Conservation (phyloP, 2,329 filamentous ascomycete species). For the Xylariales sp. region DNA sequence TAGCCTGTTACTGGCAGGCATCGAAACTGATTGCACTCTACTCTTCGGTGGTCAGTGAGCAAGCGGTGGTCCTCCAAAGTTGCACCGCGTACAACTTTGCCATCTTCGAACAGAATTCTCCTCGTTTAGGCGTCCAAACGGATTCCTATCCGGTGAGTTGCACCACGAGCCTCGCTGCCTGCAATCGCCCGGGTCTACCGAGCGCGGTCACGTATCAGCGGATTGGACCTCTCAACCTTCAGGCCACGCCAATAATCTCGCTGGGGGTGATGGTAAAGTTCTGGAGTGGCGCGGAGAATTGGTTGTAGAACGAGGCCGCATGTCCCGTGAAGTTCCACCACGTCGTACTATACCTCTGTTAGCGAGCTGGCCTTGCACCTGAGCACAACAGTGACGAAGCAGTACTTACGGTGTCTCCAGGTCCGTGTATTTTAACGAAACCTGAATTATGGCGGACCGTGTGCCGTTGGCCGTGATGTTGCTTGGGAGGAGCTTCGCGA, state of each 20-base stretch:
- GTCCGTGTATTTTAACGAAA: slow-evolving; percentile 49
- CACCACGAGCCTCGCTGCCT: slow-evolving; percentile 34
- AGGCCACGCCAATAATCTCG: slow-evolving; percentile 47
- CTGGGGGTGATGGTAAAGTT: slow-evolving; percentile 49
- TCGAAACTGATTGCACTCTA: slow-evolving; percentile 5
- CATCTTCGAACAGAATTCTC: slow-evolving; percentile 17
- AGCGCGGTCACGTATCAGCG: slow-evolving; percentile 17
- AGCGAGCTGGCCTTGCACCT: slow-evolving; percentile 28
- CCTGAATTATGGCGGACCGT: slow-evolving; percentile 46
- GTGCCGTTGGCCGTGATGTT: slow-evolving; percentile 38
- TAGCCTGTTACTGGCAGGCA: neutral
- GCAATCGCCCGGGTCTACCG: slow-evolving; percentile 26
- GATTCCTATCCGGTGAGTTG: slow-evolving; percentile 23
- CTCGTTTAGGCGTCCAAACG: slow-evolving; percentile 36
- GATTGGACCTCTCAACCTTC: slow-evolving; percentile 20
- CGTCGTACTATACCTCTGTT: slow-evolving; percentile 40
- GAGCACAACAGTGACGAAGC: slow-evolving; percentile 21
- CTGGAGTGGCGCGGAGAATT: slow-evolving; percentile 41
- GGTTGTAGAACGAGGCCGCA: slow-evolving; percentile 46
- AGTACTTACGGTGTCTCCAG: slow-evolving; percentile 42
- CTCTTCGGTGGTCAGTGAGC: slow-evolving; percentile 10
- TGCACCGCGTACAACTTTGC: slow-evolving; percentile 19
- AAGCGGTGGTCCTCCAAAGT: neutral
- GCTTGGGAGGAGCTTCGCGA: slow-evolving; percentile 47
- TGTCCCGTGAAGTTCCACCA: slow-evolving; percentile 52